Conservation (phyloP, 495 filamentous ascomycete genomes). For the Melanomma pulvis-pyrius region DNA sequence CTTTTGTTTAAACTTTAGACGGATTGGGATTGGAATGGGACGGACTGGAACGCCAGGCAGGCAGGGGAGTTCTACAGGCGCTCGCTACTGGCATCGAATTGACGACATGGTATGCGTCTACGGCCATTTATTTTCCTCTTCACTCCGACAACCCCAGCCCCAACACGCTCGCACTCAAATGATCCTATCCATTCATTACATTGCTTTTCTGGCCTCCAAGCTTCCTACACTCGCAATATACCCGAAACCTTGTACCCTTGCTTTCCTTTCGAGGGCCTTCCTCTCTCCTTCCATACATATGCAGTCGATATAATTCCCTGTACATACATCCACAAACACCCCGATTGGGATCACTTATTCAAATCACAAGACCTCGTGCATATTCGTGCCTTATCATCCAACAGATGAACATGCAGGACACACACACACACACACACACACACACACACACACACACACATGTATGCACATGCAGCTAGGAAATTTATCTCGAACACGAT, state of each 20-base stretch:
- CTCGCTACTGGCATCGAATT: too few species aligned
- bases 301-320: background rate
- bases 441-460: too few species aligned
- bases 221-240: slow-evolving; percentile 1
- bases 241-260: background rate
- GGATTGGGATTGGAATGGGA: background rate
- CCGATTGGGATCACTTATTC: background rate
- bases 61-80: background rate
- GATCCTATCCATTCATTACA: background rate
- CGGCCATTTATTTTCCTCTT: background rate
- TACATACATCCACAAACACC: background rate
- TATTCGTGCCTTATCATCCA: background rate
- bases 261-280: background rate
- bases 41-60: too few species aligned
- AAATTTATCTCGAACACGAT: background rate
- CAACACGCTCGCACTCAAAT: background rate
- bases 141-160: too few species aligned
- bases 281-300: background rate
- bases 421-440: too few species aligned
- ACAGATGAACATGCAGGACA: too few species aligned
- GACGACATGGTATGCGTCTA: too few species aligned
- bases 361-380: background rate
- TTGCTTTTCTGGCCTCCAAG: background rate
- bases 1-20: background rate
- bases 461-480: background rate